Evolutionary conservation across 352 stramenopile species (phyloP).

Genomic region (Globisporangium ultimum): DNA sequence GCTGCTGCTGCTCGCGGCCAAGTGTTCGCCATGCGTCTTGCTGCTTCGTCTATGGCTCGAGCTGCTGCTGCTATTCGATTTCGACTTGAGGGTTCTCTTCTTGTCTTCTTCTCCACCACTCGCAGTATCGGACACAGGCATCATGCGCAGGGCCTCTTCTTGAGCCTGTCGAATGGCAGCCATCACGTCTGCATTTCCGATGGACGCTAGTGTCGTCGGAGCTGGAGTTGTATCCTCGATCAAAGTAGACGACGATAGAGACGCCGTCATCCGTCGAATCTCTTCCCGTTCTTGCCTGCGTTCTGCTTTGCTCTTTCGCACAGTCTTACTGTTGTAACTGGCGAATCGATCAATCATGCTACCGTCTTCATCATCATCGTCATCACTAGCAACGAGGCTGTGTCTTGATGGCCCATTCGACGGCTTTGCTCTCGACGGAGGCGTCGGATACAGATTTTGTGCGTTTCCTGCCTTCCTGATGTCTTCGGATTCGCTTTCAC

Average conservation of each 20-base stretch:
- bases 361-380: slow-evolving; percentile 33
- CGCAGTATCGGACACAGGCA: slow-evolving; percentile 17
- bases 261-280: slow-evolving; percentile 26
- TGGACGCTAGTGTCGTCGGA: neutral
- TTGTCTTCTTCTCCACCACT: slow-evolving; percentile 1
- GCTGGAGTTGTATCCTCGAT: neutral
- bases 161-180: slow-evolving; percentile 67
- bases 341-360: slow-evolving; percentile 32
- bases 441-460: neutral
- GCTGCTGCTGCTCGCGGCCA: neutral
- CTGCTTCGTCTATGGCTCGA: slow-evolving; percentile 6
- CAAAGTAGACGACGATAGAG: slow-evolving; percentile 13
- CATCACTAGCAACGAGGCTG: slow-evolving; percentile 14
- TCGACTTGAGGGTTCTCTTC: slow-evolving; percentile 26
- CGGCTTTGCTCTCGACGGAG: slow-evolving; percentile 1
- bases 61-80: slow-evolving; percentile 22
- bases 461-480: neutral
- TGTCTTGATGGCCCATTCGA: neutral
- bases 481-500: slow-evolving; percentile 48
- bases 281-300: slow-evolving; percentile 47
- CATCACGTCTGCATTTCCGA: slow-evolving; percentile 43
- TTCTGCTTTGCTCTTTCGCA: slow-evolving; percentile 30
- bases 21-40: slow-evolving; percentile 13
- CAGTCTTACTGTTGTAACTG: slow-evolving; percentile 33
- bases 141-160: slow-evolving; percentile 63